These are phyloP conservation scores for Lentinus brumalis DNA, from an alignment of 768 basidiomycete species.

Conservation along the genomic window DNA sequence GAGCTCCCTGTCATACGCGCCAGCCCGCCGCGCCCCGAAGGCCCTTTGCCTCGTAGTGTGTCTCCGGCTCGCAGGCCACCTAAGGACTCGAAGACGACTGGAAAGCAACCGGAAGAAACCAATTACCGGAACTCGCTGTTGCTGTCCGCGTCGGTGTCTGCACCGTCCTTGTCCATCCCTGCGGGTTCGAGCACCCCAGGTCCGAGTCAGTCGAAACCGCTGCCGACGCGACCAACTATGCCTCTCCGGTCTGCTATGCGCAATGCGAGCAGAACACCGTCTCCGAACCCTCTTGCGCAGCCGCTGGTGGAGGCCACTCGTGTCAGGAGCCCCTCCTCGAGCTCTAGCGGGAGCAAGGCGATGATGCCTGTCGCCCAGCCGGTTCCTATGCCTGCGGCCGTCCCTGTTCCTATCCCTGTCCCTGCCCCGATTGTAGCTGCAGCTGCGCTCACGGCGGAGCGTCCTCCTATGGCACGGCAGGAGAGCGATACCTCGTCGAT, in stretches of 20 bases:
- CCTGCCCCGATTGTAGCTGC: background rate
- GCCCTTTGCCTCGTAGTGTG: background rate
- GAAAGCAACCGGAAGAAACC: background rate
- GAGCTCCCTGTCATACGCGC: background rate
- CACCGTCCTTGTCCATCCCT: slow-evolving; percentile 16
- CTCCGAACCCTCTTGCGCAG: slow-evolving; percentile 21
- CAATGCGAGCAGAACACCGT: slow-evolving; percentile 36
- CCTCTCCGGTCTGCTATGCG: slow-evolving; percentile 68
- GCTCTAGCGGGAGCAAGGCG: slow-evolving; percentile 39
- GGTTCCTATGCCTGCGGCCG: background rate
- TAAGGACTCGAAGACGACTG: background rate
- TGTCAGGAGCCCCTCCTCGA: slow-evolving; percentile 4
- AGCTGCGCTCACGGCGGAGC: background rate
- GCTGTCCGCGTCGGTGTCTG: slow-evolving; percentile 20
- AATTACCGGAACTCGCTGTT: slow-evolving; percentile 16
- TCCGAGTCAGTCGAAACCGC: slow-evolving; percentile 12
- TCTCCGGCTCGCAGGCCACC: background rate
- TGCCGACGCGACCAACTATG: slow-evolving; percentile 37
- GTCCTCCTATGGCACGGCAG: background rate
- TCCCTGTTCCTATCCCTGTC: background rate
- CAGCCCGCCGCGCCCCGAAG: background rate
- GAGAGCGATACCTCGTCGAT: slow-evolving; percentile 50
- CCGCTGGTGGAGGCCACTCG: slow-evolving; percentile 3
- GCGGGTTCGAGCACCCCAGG: background rate
- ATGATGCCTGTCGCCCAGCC: slow-evolving; percentile 8